Base-by-base conservation (phyloP, 2,329 filamentous ascomycete species). In the Pseudogymnoascus sp. region DNA sequence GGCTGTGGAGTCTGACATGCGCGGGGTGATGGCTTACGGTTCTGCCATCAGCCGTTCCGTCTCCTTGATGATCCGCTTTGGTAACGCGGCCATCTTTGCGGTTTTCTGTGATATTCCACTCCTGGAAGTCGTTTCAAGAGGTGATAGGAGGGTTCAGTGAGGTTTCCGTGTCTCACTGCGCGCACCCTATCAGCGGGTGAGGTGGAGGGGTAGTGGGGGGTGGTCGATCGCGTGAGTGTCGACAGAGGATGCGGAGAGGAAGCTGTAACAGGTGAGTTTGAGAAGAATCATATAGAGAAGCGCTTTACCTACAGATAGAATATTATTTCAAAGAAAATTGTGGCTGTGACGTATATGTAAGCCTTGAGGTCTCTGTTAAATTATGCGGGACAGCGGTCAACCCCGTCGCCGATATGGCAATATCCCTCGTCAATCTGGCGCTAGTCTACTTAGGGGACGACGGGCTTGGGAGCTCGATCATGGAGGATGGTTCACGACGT, bases 21-120 rank as follows among this genome's bases (percentile, higher is more conserved):
- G 56, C 56, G 59, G 36, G 53, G 23, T 31, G 60, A 59, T 59
- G 49, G 74, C 90, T 77, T 84, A 96, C 91, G 95, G 95, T 78
- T 99, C 95, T 67, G 91, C 90, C 86, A 96, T 93, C 70, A 99
- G 84, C 73, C 95, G 88, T 80, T 99, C 93, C 18, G 95, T 99
- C 84, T 99, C 96, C 80, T 99, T 99, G 74, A 97, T 85, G 73
- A 99, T 99, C 74, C 95, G 85, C 83, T 99, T 99, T 34, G 95
- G 93, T 68, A 99, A 82, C 67, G 91, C 87, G 90, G 49, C 49
- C 49, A 56, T 56, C 9, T 11, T 56, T 56, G 28, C 34, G 31
- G 49, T 56, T 56, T 56, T n/a, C 28, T 34, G 16, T 56, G 16
- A 21, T 56, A 34, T 34, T 21, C 5, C 49, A 56, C 49, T 36